Percentiles rank a stretch among this genome's conserved stretches.
Conservation (phyloP, 257 asterid genomes). For the Voacanga thouarsii region DNA sequence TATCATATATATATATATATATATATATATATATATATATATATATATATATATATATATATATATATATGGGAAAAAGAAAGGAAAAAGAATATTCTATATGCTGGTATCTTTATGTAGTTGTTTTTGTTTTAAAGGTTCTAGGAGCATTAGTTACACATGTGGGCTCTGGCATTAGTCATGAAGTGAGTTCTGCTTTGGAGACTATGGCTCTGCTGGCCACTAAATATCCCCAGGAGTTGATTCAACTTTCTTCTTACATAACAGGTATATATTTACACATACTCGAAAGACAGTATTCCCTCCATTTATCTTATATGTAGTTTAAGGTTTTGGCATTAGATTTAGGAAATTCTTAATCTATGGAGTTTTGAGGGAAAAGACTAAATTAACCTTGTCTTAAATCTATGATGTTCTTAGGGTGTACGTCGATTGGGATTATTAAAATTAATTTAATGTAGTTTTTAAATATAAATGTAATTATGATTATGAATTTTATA, state of each 20-base stretch:
- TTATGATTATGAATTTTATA: too few relatives aligned
- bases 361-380: too few relatives aligned
- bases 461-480: too few relatives aligned
- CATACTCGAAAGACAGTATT: not conserved
- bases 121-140: conserved; percentile 43
- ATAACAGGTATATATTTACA: conserved; percentile 47
- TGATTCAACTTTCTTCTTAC: conserved; percentile 66
- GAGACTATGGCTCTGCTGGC: conserved; percentile 70
- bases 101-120: conserved; percentile 29
- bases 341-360: too few relatives aligned
- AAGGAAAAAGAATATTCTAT: conserved; percentile 11
- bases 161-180: conserved; percentile 73
- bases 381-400: too few relatives aligned
- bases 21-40: conserved; percentile 3
- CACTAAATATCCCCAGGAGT: conserved; percentile 57
- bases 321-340: too few relatives aligned
- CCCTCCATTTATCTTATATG: too few relatives aligned
- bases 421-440: too few relatives aligned
- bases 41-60: not conserved
- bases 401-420: too few relatives aligned
- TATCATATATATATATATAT: not conserved
- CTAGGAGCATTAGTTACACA: conserved; percentile 79
- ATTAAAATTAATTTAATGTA: too few relatives aligned
- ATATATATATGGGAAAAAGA: conserved; percentile 10
- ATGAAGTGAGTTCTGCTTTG: conserved; percentile 74